Evolutionary conservation across 106 monocot genomes (phyloP), one percentile per base, ranked within the genome.

Genomic region (Allium sativum): DNA sequence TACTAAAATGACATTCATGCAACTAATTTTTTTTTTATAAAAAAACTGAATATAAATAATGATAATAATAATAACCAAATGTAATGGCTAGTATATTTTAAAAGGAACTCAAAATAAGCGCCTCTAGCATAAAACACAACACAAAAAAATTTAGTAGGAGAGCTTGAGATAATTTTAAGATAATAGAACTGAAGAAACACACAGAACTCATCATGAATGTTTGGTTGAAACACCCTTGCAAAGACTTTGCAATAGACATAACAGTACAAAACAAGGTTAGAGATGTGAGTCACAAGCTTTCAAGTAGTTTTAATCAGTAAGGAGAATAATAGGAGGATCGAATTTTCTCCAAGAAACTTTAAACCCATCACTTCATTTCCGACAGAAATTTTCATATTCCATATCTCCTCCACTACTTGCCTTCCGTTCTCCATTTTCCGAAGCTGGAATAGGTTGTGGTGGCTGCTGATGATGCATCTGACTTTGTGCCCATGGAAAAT

Each of bases 301-400:
- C 84, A 79, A 69, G 66, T 76, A 76, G 62, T 73, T 76, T 73
- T 79, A 58, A 66, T 66, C 70, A 77, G 80, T 81, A 81, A 77
- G 61, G 81, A 61, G 65, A 71, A 74, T 80, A 62, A 69, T 80
- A 69, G 69, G 75, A 78, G 78, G 81, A 68, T 65, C 72, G 77
- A 52, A 59, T 53, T 73, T 77, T 73, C 81, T 63, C 81, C 81
- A 82, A 72, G 74, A 70, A 70, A 81, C 48, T 64, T 65, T 73
- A 77, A 65, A 44, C 19, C 60, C 21, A 31, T 85, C 68, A 85
- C 65, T 85, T 85, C 74, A 85, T 80, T 56, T 74, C 80, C 9
- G 80, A 58, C 74, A 80, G 80, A 55, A 80, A 74, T 45, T 80
- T 44, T 85, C 84, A 56, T 85, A 85, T 52, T 85, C 84, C 9